Percentiles rank a stretch among this genome's conserved stretches.
These are phyloP conservation scores for Gymnopus androsaceus DNA, from an alignment of 1,284 basidiomycete genomes.

Conservation along the genomic window DNA sequence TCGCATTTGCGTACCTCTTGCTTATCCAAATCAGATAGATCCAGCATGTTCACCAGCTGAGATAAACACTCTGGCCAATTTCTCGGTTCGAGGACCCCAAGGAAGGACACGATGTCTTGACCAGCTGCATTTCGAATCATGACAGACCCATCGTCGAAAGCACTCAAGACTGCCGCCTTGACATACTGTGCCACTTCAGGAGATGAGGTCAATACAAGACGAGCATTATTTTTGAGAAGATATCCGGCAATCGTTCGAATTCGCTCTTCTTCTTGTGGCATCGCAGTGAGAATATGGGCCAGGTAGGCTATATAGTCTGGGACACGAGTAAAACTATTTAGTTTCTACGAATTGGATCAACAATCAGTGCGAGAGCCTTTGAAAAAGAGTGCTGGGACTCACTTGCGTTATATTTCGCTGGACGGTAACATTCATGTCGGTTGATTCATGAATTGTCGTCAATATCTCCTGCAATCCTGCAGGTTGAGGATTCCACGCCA, in stretches of 20 bases:
- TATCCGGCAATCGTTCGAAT: slow-evolving; percentile 96
- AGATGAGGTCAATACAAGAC: slow-evolving; percentile 66
- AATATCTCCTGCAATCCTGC: slow-evolving; percentile 83
- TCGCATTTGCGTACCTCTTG: slow-evolving; percentile 74
- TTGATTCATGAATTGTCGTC: slow-evolving; percentile 83
- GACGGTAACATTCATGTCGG: slow-evolving; percentile 69
- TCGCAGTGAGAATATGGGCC: slow-evolving; percentile 84
- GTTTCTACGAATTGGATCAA: slow-evolving; percentile 58
- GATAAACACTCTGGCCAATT: slow-evolving; percentile 93
- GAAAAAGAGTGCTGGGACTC: slow-evolving; percentile 29
- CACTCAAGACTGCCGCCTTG: slow-evolving; percentile 79
- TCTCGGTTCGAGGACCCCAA: slow-evolving; percentile 82
- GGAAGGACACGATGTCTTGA: slow-evolving; percentile 86
- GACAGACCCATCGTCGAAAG: slow-evolving; percentile 76
- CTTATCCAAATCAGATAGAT: slow-evolving; percentile 68
- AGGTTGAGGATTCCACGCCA: slow-evolving; percentile 73
- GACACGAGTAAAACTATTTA: slow-evolving; percentile 84
- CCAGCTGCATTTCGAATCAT: slow-evolving; percentile 92
- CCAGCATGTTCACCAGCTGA: slow-evolving; percentile 77
- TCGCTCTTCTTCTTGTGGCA: slow-evolving; percentile 84
- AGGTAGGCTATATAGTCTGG: slow-evolving; percentile 98
- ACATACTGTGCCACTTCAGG: slow-evolving; percentile 78
- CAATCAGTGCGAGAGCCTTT: slow-evolving; percentile 24
- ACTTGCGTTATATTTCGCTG: slow-evolving; percentile 80
- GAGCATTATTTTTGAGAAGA: slow-evolving; percentile 93